Conservation (phyloP, 176 grass and related monocot genomes). For the Eragrostis curvula region DNA sequence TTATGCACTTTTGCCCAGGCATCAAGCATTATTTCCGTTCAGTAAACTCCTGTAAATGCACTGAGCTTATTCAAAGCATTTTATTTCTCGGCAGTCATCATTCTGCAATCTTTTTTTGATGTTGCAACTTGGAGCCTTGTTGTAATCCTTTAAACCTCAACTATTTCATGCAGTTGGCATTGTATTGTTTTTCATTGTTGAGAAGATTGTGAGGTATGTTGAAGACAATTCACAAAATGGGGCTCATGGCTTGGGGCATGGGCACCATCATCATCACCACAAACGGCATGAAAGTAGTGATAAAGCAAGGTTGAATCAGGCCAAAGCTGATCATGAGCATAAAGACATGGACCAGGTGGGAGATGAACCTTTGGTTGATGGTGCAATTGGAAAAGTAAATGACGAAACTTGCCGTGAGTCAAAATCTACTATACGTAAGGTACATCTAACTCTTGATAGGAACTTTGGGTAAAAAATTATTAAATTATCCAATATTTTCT, state of each 20-base stretch:
- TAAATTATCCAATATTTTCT: constrained; percentile 4
- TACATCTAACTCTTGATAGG: constrained; percentile 36
- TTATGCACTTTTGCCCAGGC: neutral
- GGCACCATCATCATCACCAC: constrained; percentile 77
- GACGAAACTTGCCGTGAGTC: constrained; percentile 43
- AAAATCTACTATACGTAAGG: constrained; percentile 76
- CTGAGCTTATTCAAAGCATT: constrained; percentile 1
- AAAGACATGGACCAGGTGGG: constrained; percentile 19
- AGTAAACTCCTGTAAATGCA: neutral
- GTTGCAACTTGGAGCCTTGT: constrained; percentile 8
- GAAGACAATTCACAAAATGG: constrained; percentile 72
- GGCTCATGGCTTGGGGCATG: constrained; percentile 51
- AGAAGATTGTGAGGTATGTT: constrained; percentile 98
- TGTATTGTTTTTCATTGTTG: constrained; percentile 93
- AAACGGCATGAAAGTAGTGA: constrained; percentile 54
- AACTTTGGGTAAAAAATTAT: constrained; percentile 10
- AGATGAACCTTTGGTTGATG: constrained; percentile 34
- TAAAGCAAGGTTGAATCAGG: constrained; percentile 41
- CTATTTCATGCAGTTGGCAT: constrained; percentile 80
- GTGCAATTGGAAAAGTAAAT: constrained; percentile 38
- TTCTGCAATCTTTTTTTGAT: constrained; percentile 5
- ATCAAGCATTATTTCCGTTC: constrained; percentile 11
- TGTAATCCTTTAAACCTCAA: constrained; percentile 20
- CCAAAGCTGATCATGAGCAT: constrained; percentile 33
- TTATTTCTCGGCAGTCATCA: neutral